Evolutionary conservation across 2,329 filamentous ascomycete genomes (phyloP), one percentile per base, ranked within the genome.

Genomic region (Thelonectria discophora): DNA sequence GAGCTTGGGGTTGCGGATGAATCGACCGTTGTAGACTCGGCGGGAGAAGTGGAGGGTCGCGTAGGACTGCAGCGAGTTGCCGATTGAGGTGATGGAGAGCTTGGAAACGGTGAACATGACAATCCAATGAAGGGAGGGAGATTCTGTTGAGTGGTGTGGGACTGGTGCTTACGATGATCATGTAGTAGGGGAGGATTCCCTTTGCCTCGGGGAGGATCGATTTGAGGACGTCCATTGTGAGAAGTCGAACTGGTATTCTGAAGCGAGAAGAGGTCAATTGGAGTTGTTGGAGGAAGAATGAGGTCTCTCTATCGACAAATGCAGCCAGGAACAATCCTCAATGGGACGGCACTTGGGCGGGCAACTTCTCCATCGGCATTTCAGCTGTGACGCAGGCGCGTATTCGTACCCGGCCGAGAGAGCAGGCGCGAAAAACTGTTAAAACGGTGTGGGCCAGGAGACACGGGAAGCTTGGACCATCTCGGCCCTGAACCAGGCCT

Each of bases 51-150:
- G 84, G 3, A 94, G 84, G 17, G 93, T 96, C 37, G 81, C 73
- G 79, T 97, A 96, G 74, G 91, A 88, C 82, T 97, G 94, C 48
- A 96, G 75, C 37, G 88, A 90, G 82, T 99, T 99, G 72, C 87
- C 90, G 61, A 95, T 83, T 30, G 94, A 93, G 59, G 96, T 86
- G 58, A 93, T 74, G 58, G 93, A 93, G 74, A 97, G 86, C 94
- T 97, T 47, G 21, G 66, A 24, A 30, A 47, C 53, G 60, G 63
- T 71, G 34, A 65, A 54, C 15, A 48, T 2, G 10, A 18, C 8
- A 4, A 15, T 17, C 56, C 42, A 60, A 56, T 32, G 21, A 45
- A 17, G 3, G 30, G 18, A 39, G 11, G 24, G 34, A 32, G 24
- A 37, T 42, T 42, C 30, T 30, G 46, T 57, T 59, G 60, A 34